A percentile compares a stretch with the other conserved stretches of the same genome.
phyloP scores from a whole-genome alignment of 352 stramenopile species.

The Globisporangium perplexum region DNA sequence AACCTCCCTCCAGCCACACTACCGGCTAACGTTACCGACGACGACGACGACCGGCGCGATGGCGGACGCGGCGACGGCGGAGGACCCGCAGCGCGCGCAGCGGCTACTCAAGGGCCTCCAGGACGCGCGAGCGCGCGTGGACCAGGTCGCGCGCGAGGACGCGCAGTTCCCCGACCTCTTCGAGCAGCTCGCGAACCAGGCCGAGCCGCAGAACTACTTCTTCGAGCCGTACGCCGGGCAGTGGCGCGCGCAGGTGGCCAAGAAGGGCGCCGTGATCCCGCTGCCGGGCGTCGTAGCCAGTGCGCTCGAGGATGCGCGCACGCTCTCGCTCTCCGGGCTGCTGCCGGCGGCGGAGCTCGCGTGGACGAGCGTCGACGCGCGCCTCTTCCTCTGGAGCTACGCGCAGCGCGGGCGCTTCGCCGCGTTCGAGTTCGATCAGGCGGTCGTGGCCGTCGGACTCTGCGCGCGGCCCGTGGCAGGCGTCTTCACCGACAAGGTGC shows the following conservation, averaged over 20 bases:
- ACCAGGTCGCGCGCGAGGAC: slow-evolving; percentile 69
- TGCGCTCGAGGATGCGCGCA: slow-evolving; percentile 61
- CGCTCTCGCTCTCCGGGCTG: slow-evolving; percentile 88
- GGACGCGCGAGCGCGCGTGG: slow-evolving; percentile 68
- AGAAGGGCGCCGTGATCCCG: slow-evolving; percentile 66
- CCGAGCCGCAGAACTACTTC: slow-evolving; percentile 88
- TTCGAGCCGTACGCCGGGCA: slow-evolving; percentile 80
- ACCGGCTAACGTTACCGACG: too few species aligned
- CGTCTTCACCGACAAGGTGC: slow-evolving; percentile 92
- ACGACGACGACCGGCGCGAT: not conserved
- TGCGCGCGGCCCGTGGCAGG: slow-evolving; percentile 75
- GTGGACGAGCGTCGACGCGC: slow-evolving; percentile 94
- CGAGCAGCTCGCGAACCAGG: slow-evolving; percentile 74
- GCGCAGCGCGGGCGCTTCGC: slow-evolving; percentile 66
- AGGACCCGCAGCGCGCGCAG: slow-evolving; percentile 26
- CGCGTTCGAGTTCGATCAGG: slow-evolving; percentile 90
- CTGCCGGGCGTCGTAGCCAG: slow-evolving; percentile 63
- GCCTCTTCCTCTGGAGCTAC: slow-evolving; percentile 96
- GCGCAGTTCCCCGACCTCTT: slow-evolving; percentile 71
- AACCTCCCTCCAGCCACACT: not conserved
- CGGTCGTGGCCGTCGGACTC: slow-evolving; percentile 90
- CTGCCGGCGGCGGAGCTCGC: slow-evolving; percentile 87
- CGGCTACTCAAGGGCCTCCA: slow-evolving; percentile 60
- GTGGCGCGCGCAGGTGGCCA: slow-evolving; percentile 74
- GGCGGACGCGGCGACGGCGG: not conserved